A percentile compares a stretch with the other conserved stretches of the same genome.
Conservation (phyloP, 176 grass and related monocot genomes). For the Pharus latifolius region DNA sequence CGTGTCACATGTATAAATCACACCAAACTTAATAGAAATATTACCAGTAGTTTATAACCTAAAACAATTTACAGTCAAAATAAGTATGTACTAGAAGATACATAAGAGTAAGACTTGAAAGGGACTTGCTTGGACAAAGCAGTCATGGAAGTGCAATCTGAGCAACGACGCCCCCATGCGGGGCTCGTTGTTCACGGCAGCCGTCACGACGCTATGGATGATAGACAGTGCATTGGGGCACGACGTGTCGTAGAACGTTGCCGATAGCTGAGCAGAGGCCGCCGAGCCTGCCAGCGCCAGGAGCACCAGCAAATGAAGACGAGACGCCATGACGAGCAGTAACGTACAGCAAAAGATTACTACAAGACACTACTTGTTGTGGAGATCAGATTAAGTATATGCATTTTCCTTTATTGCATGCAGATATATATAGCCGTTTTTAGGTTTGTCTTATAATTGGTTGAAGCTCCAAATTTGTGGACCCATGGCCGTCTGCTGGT, state of each 20-base stretch:
- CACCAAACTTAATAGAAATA: no score
- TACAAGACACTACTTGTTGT: neutral
- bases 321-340: slow-evolving; percentile 2
- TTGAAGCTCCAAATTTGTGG: no score
- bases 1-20: neutral
- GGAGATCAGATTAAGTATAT: neutral
- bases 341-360: neutral
- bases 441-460: no score
- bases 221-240: slow-evolving; percentile 38
- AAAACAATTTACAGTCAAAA: no score
- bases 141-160: slow-evolving; percentile 85
- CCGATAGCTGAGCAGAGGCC: slow-evolving; percentile 51
- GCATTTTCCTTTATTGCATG: neutral
- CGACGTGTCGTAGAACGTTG: slow-evolving; percentile 52
- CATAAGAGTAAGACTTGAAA: neutral
- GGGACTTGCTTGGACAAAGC: slow-evolving; percentile 81
- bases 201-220: slow-evolving; percentile 34
- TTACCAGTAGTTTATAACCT: no score
- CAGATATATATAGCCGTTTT: neutral
- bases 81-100: neutral
- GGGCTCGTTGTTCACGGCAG: slow-evolving; percentile 36
- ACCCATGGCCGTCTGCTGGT: slow-evolving; percentile 21
- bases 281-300: slow-evolving; percentile 11
- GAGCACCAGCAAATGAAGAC: slow-evolving; percentile 3
- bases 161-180: slow-evolving; percentile 81